Evolutionary conservation across 202 grass and related monocot species (phyloP).

Genomic region (Sporobolus alterniflorus): DNA sequence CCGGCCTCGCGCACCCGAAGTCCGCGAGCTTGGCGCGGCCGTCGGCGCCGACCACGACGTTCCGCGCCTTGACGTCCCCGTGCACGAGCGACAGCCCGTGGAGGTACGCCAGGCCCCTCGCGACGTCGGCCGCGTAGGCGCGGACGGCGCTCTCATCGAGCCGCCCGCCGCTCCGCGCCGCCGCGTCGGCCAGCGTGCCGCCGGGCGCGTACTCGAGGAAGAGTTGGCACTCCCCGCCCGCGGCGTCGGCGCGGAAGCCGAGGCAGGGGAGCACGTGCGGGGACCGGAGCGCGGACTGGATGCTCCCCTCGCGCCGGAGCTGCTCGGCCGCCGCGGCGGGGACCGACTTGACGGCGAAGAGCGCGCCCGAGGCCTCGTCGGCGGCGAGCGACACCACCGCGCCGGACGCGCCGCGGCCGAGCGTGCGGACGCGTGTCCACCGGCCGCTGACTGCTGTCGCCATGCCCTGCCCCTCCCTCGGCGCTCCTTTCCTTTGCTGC

Average conservation of each 20-base stretch:
- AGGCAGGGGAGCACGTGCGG: conserved; percentile 64
- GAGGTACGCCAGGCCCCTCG: conserved; percentile 61
- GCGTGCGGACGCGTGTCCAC: conserved; percentile 59
- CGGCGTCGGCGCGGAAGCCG: conserved; percentile 17
- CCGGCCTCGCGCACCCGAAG: conserved; percentile 57
- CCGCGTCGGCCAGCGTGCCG: conserved; percentile 44
- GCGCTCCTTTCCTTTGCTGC: background rate
- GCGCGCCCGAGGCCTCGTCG: conserved; percentile 37
- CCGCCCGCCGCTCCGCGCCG: background rate
- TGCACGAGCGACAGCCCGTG: conserved; percentile 53
- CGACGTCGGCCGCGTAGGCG: conserved; percentile 52
- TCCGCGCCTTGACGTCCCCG: conserved; percentile 59
- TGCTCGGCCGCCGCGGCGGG: background rate
- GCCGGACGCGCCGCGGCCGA: conserved; percentile 65
- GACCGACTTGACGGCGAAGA: conserved; percentile 79
- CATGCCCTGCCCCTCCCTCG: conserved; percentile 11
- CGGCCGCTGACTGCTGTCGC: conserved; percentile 33
- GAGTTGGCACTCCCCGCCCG: conserved; percentile 37
- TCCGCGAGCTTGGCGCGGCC: conserved; percentile 68
- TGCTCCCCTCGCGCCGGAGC: conserved; percentile 40
- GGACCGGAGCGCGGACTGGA: conserved; percentile 53
- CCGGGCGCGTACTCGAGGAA: conserved; percentile 62
- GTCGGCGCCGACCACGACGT: conserved; percentile 64
- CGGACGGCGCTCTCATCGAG: conserved; percentile 39
- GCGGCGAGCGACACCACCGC: conserved; percentile 47